Evolutionary conservation across 768 basidiomycete genomes (phyloP).

Genomic region (Crucibulum laeve): DNA sequence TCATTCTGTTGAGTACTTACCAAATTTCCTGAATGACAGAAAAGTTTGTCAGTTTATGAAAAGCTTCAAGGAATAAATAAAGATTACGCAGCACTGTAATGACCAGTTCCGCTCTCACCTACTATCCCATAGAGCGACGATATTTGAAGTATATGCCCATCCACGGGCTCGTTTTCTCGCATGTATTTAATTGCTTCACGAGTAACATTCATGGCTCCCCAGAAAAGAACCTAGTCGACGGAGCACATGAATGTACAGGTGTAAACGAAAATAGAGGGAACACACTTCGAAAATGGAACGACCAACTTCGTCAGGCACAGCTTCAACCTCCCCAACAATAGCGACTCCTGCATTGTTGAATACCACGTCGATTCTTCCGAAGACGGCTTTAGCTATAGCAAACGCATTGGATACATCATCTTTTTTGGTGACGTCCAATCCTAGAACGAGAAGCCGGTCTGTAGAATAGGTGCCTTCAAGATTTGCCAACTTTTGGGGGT

Average conservation of each 20-base stretch:
- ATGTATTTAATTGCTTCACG: slow-evolving; percentile 27
- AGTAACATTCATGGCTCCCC: slow-evolving; percentile 29
- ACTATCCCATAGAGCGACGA: slow-evolving; percentile 24
- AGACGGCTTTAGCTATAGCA: slow-evolving; percentile 19
- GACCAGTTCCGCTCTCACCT: slow-evolving; percentile 21
- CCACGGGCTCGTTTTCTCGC: slow-evolving; percentile 33
- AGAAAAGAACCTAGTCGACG: slow-evolving; percentile 19
- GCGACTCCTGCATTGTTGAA: slow-evolving; percentile 36
- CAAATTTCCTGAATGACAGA: slow-evolving; percentile 4
- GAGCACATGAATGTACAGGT: neutral
- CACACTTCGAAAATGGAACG: slow-evolving; percentile 34
- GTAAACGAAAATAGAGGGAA: slow-evolving; percentile 7
- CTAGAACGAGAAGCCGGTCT: slow-evolving; percentile 27
- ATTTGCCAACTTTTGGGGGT: slow-evolving; percentile 23
- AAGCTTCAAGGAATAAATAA: neutral
- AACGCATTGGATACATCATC: slow-evolving; percentile 27
- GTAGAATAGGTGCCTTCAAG: slow-evolving; percentile 21
- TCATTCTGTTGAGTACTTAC: neutral
- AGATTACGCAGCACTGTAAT: slow-evolving; percentile 19
- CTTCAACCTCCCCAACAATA: slow-evolving; percentile 32
- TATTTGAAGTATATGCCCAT: slow-evolving; percentile 33
- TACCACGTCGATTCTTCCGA: slow-evolving; percentile 36
- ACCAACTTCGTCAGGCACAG: slow-evolving; percentile 25
- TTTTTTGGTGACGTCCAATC: slow-evolving; percentile 28
- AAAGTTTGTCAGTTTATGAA: slow-evolving; percentile 1